These are phyloP conservation scores for Aspergillus sclerotiicarbonarius DNA, from an alignment of 495 filamentous ascomycete genomes.

Conservation along the genomic window DNA sequence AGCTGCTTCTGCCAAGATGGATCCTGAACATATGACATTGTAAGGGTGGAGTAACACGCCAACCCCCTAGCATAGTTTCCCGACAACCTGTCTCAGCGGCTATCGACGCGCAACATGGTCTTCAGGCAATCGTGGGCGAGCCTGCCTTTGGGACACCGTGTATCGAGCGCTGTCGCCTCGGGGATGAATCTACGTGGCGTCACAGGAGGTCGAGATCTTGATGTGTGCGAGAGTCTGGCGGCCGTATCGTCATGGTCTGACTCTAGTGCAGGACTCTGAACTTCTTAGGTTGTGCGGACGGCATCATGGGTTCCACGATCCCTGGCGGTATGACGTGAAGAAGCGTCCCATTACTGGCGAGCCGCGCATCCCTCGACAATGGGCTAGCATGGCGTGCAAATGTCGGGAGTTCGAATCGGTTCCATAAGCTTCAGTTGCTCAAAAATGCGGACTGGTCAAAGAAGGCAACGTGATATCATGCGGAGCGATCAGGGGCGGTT, in stretches of 20 bases:
- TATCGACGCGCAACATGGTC: too few relatives aligned
- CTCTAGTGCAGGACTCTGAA: background rate
- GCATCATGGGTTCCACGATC: background rate
- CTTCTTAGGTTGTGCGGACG: background rate
- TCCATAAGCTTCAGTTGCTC: background rate
- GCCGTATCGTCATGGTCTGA: background rate
- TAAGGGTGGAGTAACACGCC: background rate
- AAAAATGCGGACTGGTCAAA: background rate
- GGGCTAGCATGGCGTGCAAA: background rate
- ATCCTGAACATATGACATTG: background rate
- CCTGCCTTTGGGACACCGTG: background rate
- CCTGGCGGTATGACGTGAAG: background rate
- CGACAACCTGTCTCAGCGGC: background rate
- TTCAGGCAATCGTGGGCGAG: background rate
- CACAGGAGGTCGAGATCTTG: background rate
- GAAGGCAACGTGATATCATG: background rate
- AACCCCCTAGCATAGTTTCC: background rate
- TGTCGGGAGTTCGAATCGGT: background rate
- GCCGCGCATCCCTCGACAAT: background rate
- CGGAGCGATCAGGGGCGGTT: background rate
- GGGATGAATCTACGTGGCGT: background rate
- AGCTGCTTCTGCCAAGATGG: background rate
- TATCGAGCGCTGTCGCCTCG: background rate
- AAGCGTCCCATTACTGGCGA: background rate
- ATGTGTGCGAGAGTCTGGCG: background rate